Conservation (phyloP, 306 rosid genomes). For the Citrullus amarus region DNA sequence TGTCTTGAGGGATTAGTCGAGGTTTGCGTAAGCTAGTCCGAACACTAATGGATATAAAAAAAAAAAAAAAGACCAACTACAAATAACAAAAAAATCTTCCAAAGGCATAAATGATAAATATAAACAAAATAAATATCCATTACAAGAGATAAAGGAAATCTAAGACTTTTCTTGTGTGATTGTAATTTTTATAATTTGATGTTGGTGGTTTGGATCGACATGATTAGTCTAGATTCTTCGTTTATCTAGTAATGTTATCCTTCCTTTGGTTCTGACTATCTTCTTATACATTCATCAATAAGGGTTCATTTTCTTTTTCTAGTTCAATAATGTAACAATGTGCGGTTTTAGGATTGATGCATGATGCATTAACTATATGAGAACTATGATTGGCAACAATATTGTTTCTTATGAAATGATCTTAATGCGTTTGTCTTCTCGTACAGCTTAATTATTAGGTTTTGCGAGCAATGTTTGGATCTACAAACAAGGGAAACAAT, state of each 20-base stretch:
- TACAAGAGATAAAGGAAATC: no score
- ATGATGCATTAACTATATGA: neutral
- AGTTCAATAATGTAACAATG: neutral
- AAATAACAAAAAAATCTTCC: no score
- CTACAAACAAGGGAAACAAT: constrained; percentile 64
- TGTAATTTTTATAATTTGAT: no score
- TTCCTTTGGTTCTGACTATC: neutral
- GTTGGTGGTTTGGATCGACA: no score
- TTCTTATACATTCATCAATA: neutral
- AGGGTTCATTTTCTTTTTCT: neutral
- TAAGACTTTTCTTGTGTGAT: no score
- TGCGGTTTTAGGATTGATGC: neutral
- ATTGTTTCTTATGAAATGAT: neutral
- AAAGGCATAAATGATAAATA: no score
- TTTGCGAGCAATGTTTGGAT: constrained; percentile 73
- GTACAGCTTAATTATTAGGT: constrained; percentile 79
- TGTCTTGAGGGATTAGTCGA: no score
- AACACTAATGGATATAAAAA: no score
- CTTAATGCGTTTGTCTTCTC: constrained; percentile 6
- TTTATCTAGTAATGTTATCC: neutral
- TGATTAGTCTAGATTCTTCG: neutral
- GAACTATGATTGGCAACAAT: neutral
- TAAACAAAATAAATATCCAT: no score
- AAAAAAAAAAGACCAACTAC: no score
- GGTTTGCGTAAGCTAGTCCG: no score